Evolutionary conservation across 768 basidiomycete genomes (phyloP), one percentile per base, ranked within the genome.

Genomic region (Trametes cingulata): DNA sequence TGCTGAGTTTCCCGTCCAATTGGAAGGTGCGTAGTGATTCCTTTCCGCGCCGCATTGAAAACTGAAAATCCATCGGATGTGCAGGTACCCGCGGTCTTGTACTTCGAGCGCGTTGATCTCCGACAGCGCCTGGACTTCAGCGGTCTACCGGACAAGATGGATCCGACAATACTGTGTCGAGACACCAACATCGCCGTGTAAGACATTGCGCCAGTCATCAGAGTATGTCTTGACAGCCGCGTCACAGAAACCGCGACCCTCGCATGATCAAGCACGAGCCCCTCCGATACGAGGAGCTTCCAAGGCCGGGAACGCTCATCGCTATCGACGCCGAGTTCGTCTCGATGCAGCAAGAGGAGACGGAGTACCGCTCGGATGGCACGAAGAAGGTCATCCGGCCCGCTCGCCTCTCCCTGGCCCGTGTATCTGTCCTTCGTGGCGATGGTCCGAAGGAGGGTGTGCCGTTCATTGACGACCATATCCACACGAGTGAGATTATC

Each of bases 271-370:
- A 88, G 69, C 97, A 98, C 65, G 85, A 91, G 65, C 80, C 82
- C 29, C 76, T 98, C 27, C 74, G 76, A 14, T 76, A 77, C 19
- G 83, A 87, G 15, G 97, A 99, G 72, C 73, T 97, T 8, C 95
- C 96, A 0, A 82, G 75, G 56, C 87, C 89, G 6, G 97, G 94
- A 13, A 95, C 90, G 6, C 75, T 96, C 41, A 87, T 99, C 37
- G 88, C 96, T 3, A 98, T 99, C 62, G 97, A 99, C 68, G 95
- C 96, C 1, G 96, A 99, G 69, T 99, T 99, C 69, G 96, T 99
- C 22, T 90, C 88, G 6, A 91, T 99, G 84, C 95, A 98, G 72
- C 92, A 95, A 90, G 97, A 98, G 76, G 97, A 98, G 73, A 90
- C 88, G 29, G 97, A 99, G 70, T 91, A 88, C 67, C 87, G 93